phyloP scores from a whole-genome alignment of 2,329 filamentous ascomycete species.

The Teratosphaeria nubilosa region DNA sequence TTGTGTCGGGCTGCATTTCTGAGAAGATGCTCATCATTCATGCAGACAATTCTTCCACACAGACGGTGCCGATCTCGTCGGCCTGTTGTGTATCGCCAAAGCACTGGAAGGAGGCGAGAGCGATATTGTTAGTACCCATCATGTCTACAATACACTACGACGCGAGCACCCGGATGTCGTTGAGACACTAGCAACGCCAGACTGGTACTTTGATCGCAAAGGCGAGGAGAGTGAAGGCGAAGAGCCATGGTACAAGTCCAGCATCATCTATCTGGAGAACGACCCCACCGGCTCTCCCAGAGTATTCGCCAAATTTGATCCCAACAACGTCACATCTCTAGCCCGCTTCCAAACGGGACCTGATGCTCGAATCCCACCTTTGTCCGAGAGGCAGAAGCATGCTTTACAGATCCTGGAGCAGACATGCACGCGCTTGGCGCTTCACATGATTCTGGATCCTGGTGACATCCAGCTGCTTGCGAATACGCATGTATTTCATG shows the following conservation, averaged over 20 bases:
- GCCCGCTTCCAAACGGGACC: slow-evolving; percentile 58
- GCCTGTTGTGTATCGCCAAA: slow-evolving; percentile 68
- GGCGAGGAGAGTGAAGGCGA: slow-evolving; percentile 67
- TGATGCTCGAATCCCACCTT: slow-evolving; percentile 51
- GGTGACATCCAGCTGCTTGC: slow-evolving; percentile 82
- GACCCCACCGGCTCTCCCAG: slow-evolving; percentile 46
- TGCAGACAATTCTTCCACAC: slow-evolving; percentile 78
- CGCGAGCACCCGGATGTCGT: slow-evolving; percentile 67
- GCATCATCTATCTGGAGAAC: slow-evolving; percentile 66
- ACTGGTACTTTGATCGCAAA: slow-evolving; percentile 91
- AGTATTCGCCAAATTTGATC: slow-evolving; percentile 80
- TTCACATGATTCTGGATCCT: slow-evolving; percentile 80
- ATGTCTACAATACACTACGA: slow-evolving; percentile 74
- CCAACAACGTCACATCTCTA: slow-evolving; percentile 73
- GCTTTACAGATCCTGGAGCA: slow-evolving; percentile 64
- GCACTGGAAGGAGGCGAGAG: slow-evolving; percentile 74
- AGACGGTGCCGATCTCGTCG: slow-evolving; percentile 74
- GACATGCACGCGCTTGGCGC: slow-evolving; percentile 59
- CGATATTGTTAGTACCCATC: slow-evolving; percentile 68
- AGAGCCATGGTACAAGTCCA: slow-evolving; percentile 34
- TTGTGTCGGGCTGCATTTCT: not conserved
- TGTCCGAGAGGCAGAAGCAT: slow-evolving; percentile 58
- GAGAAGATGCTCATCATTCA: slow-evolving; percentile 31
- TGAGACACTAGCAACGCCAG: slow-evolving; percentile 60
- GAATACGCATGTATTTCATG: slow-evolving; percentile 72